Percentiles rank a stretch among this genome's conserved stretches.
Evolutionary conservation across 2,329 filamentous ascomycete genomes (phyloP).

Genomic region (Sporothrix schenckii): DNA sequence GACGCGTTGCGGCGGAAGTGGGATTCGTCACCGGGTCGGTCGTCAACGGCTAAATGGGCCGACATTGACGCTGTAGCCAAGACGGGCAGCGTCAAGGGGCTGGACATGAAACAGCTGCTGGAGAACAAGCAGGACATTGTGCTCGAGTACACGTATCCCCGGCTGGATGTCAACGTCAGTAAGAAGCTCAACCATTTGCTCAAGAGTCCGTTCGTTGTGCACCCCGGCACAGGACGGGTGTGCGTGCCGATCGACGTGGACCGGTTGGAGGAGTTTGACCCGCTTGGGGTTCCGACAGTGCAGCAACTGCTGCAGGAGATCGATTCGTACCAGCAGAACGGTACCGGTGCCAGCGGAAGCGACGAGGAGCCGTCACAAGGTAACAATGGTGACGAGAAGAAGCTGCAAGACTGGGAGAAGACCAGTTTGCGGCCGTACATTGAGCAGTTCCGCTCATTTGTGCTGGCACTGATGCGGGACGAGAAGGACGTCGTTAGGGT

Average conservation of each 20-base stretch:
- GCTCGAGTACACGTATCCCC: constrained; percentile 95
- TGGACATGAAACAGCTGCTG: constrained; percentile 73
- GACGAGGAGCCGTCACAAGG: constrained; percentile 41
- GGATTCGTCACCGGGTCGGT: constrained; percentile 77
- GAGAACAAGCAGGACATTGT: constrained; percentile 96
- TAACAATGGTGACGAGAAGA: constrained; percentile 40
- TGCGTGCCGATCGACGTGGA: constrained; percentile 90
- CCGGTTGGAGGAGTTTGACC: constrained; percentile 80
- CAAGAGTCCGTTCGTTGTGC: constrained; percentile 94
- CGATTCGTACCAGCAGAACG: constrained; percentile 69
- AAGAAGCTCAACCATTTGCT: constrained; percentile 98
- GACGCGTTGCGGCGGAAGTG: constrained; percentile 86
- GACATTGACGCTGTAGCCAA: constrained; percentile 89
- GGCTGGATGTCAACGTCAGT: constrained; percentile 93
- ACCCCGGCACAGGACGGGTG: constrained; percentile 89
- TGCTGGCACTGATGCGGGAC: constrained; percentile 76
- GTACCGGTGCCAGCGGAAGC: constrained; percentile 38
- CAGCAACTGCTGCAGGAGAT: constrained; percentile 81
- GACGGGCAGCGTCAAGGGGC: constrained; percentile 68
- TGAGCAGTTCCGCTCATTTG: constrained; percentile 83
- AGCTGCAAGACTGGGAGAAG: constrained; percentile 88
- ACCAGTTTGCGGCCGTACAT: constrained; percentile 92
- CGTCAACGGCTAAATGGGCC: constrained; percentile 83
- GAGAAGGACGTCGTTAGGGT: constrained; percentile 60
- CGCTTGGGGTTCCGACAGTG: constrained; percentile 84